Percentiles rank a stretch among this genome's conserved stretches.
phyloP scores from a whole-genome alignment of 1,284 basidiomycete genomes.

The Fistulina hepatica region DNA sequence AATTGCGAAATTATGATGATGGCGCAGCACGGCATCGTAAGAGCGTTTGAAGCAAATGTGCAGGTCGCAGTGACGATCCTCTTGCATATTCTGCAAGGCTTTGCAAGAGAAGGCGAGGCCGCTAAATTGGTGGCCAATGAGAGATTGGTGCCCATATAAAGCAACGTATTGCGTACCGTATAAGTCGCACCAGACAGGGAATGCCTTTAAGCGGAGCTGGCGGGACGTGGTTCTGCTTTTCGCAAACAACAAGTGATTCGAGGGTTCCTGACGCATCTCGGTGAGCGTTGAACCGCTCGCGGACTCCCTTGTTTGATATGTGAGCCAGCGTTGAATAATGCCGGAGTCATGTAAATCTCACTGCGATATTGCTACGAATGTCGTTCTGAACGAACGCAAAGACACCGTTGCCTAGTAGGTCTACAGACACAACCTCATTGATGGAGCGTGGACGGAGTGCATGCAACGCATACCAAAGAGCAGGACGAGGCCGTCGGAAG shows the following conservation, averaged over 20 bases:
- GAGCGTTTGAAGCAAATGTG: conserved; percentile 77
- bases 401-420: conserved; percentile 78
- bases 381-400: conserved; percentile 90
- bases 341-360: conserved; percentile 30
- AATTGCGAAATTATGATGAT: conserved; percentile 79
- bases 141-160: conserved; percentile 22
- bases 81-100: conserved; percentile 70
- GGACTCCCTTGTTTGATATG: conserved; percentile 55
- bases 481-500: conserved; percentile 81
- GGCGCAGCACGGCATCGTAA: conserved; percentile 76
- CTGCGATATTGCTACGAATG: conserved; percentile 80
- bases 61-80: conserved; percentile 63
- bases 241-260: conserved; percentile 63
- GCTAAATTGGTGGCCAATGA: conserved; percentile 44
- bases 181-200: conserved; percentile 67
- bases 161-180: conserved; percentile 42
- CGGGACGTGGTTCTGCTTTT: conserved; percentile 30
- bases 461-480: conserved; percentile 63
- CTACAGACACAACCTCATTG: conserved; percentile 30
- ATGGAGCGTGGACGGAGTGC: conserved; percentile 11
- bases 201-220: too few relatives aligned
- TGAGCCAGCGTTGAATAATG: conserved; percentile 4
- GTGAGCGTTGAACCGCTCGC: conserved; percentile 50
- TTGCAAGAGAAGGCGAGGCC: conserved; percentile 77
- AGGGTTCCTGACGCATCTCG: conserved; percentile 59